Base-by-base conservation (phyloP, 371 early-diverging fungal species). In the Mucor piriformis region DNA sequence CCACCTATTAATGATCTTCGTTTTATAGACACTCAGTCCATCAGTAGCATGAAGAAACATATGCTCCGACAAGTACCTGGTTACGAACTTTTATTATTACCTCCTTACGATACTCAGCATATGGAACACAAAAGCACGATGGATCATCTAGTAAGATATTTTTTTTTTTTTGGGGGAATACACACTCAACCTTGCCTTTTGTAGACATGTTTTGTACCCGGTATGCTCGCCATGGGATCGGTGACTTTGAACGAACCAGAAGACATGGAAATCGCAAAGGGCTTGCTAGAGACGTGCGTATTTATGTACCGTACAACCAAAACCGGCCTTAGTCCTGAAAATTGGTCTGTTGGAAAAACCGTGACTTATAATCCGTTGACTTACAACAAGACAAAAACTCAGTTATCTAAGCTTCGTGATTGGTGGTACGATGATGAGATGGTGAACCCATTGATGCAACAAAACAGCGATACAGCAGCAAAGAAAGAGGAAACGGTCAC, bases 191-290 rank as follows among this genome's bases (percentile, higher is more conserved):
- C n/a, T 6, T 51, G n/a, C 2, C n/a, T 18, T 29, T 12, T 46
- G 11, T 48, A 82, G 75, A 74, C 82, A 0, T 88, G 89, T 58
- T 90, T 88, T 63, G 77, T 84, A 4, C 86, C 84, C 11, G 89
- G 89, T 20, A 85, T 88, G 77, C 64, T 91, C 23, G 80, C 85
- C 0, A 71, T 85, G 51, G 88, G 86, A 3, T 65, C 85, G 23
- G 61, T 67, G 24, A 81, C 73, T 38, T 75, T 77, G 37, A 63
- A 78, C 35, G 61, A 71, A 20, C 79, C 77, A 12, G 63, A 77
- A 15, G 75, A 79, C 40, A 23, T 77, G 57, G 50, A 56, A 0
- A 63, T 83, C 40, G 83, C 77, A 3, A 70, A 70, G 27, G 72
- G 73, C 25, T 60, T 91, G 40, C 67, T 84, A 6, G 74, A 82